phyloP scores from a whole-genome alignment of 257 asterid genomes.

The Datura wrightii region DNA sequence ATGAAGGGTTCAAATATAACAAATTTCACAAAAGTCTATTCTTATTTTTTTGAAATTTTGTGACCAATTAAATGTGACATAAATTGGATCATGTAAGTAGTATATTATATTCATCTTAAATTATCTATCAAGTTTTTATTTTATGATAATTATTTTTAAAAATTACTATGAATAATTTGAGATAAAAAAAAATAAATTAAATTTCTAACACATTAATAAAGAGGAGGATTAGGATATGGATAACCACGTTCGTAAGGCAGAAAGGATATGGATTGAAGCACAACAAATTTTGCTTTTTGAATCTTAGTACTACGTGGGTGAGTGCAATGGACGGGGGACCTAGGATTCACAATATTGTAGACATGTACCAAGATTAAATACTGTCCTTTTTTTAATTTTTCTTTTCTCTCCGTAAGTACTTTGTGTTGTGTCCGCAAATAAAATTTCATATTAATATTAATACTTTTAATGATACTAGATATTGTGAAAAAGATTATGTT shows the following conservation, averaged over 20 bases:
- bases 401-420: no score
- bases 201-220: background rate
- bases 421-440: no score
- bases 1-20: background rate
- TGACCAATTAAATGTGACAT: background rate
- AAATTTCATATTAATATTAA: no score
- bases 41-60: background rate
- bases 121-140: no score
- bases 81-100: background rate
- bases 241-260: background rate
- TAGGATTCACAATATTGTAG: background rate
- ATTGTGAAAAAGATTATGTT: no score
- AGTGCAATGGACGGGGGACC: conserved; percentile 15
- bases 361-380: background rate
- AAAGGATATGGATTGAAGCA: background rate
- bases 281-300: background rate
- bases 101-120: background rate
- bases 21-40: background rate
- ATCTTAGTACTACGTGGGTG: background rate
- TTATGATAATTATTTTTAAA: no score
- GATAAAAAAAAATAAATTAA: no score
- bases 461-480: no score
- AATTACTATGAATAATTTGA: no score
- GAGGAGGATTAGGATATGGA: background rate
- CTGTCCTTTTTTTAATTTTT: no score